Base-by-base conservation (phyloP, 1,139 yeast genomes). In the Debaryomycetaceae sp. region DNA sequence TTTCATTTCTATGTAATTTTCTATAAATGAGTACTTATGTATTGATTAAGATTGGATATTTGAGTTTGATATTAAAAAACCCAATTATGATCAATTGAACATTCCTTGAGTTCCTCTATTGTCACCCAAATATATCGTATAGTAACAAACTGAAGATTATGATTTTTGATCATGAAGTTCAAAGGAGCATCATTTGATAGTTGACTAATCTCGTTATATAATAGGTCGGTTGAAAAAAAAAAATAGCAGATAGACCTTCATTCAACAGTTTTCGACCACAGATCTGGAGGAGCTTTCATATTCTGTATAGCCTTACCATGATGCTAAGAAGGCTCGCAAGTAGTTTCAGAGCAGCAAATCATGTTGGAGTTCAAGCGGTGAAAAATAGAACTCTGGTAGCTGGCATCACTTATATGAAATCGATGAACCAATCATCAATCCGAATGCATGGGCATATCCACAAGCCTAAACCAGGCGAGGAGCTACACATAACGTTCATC, bases 381-480 rank as follows among this genome's bases (percentile, higher is more conserved):
- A 27, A 27, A 27, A 27, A 27, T 11, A 27, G 31, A 11, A 11
- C 31, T 8, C 31, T 11, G 31, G 11, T 27, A 11, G 31, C 31
- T 27, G 31, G 31, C 11, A 8, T 27, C 11, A 27, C 11, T 7
- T 11, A 27, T 7, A 27, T 27, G 31, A 27, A 27, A 11, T 27
- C 11, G 11, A 27, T 27, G 31, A 7, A 66, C 43, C 50, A 49
- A 13, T 51, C 70, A 8, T 14, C 49, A 1, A 49, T 59, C 2
- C 51, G 46, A 13, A 50, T 53, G 37, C 98, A 93, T 59, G 97
- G 97, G 9, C 97, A 91, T 62, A 66, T 91, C 44, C 89, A 87
- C 58, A 87, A 82, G 54, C 98, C 98, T 24, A 85, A 85, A 41
- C 88, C 95, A 1, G 99, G 98, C 30, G 97, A 93, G 69, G 99